These are phyloP conservation scores for Corchorus capsularis DNA, from an alignment of 345 rosid genomes.

Conservation along the genomic window DNA sequence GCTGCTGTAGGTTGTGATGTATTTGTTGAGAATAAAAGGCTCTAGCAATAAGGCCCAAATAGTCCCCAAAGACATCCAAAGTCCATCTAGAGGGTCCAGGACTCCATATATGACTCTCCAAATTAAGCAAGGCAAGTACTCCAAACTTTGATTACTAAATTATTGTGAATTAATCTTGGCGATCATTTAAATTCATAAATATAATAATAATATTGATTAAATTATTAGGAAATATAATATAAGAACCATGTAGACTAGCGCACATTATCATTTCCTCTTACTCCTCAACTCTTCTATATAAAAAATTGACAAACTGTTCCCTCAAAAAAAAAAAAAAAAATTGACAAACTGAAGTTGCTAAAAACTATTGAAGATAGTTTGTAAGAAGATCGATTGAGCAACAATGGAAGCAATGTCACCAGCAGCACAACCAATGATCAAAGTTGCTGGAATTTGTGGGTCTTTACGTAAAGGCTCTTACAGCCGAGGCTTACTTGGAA, in stretches of 20 bases:
- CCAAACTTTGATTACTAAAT: no score
- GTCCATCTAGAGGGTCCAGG: no score
- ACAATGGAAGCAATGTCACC: constrained; percentile 41
- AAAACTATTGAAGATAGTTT: not conserved
- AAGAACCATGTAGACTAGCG: not conserved
- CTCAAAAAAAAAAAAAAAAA: no score
- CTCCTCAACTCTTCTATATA: not conserved
- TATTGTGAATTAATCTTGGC: no score
- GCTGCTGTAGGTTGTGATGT: not conserved
- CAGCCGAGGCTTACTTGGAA: constrained; percentile 68
- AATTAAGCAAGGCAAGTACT: no score
- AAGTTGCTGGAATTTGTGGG: constrained; percentile 77
- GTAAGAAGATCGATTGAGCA: not conserved
- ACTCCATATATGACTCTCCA: no score
- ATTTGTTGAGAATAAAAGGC: no score
- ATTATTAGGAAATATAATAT: no score
- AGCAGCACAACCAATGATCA: constrained; percentile 46
- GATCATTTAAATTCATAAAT: no score
- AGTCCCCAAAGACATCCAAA: no score
- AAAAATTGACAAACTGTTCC: not conserved
- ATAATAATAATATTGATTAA: no score
- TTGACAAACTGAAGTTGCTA: not conserved
- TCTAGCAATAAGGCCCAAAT: no score
- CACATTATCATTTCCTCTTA: not conserved
- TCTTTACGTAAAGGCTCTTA: constrained; percentile 75